Evolutionary conservation across 2,329 filamentous ascomycete genomes (phyloP).

Genomic region (Dichotomopilus funicola): DNA sequence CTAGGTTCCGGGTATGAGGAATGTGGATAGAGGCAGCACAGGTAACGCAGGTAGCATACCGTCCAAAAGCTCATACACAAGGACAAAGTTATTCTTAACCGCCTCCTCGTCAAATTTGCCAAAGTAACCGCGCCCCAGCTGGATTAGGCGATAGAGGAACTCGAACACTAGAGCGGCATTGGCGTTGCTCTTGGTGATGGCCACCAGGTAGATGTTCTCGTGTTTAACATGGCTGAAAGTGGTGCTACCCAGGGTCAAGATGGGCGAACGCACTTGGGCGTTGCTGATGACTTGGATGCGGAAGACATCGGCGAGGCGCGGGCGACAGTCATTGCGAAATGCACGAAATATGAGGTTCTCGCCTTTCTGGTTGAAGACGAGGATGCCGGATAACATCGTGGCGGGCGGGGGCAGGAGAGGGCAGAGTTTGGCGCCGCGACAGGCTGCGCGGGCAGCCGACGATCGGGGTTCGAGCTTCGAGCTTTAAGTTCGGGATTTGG

Average conservation of each 20-base stretch:
- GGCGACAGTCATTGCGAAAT: constrained; percentile 97
- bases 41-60: constrained; percentile 44
- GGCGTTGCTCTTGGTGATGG: constrained; percentile 97
- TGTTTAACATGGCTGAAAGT: constrained; percentile 99
- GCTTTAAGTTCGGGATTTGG: no score
- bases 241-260: constrained; percentile 92
- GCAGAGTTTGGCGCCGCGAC: not conserved
- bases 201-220: constrained; percentile 97
- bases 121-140: constrained; percentile 91
- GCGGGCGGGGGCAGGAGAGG: not conserved
- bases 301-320: constrained; percentile 96
- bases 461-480: not conserved
- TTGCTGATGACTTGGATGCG: constrained; percentile 99
- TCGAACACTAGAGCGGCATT: constrained; percentile 98
- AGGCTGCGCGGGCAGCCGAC: not conserved
- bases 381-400: constrained; percentile 86
- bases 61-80: constrained; percentile 95
- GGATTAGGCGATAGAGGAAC: constrained; percentile 88
- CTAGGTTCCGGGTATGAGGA: not conserved
- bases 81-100: constrained; percentile 99
- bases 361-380: constrained; percentile 99
- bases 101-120: constrained; percentile 99
- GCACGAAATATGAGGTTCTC: constrained; percentile 99
- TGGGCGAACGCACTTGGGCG: constrained; percentile 92
- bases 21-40: not conserved